Base-by-base conservation (phyloP, 1,284 basidiomycete species). In the Inonotus hispidus region DNA sequence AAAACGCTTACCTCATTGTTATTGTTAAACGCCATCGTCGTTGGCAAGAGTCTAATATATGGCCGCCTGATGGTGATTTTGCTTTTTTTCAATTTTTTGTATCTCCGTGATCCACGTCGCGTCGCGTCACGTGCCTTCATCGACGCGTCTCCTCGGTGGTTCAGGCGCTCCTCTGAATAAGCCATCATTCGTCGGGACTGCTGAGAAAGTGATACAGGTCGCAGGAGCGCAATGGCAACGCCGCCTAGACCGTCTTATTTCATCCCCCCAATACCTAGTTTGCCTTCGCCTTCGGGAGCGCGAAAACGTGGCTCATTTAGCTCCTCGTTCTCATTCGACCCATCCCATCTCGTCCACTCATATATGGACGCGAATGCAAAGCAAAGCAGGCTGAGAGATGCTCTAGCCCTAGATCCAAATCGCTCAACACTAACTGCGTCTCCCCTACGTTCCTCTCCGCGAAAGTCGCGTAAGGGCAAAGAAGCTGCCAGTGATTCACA, bases 271-370 rank as follows among this genome's bases (percentile, higher is more conserved):
- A 66, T 73, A 1, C 68, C 71, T 11, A 64, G 64, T 45, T 58
- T 74, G 19, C 70, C 71, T 2, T 74, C 75, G 7, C 74, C 80
- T 10, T 79, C 82, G 23, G 74, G 79, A 46, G 80, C 82, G 47
- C 78, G 82, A 58, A 73, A 75, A 59, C 80, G 85, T 54, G 79
- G 79, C 56, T 91, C 89, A 7, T 81, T 92, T 46, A 85, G 87
- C 67, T 87, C 87, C 13, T 89, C 89, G 3, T 93, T 92, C 75
- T 92, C 90, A 0, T 89, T 91, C 68, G 88, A 85, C 25, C 90
- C 90, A 14, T 84, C 87, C 67, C 80, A 82, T 16, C 79, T 91
- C 23, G 78, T 89, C 38, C 82, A 87, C 69, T 86, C 86, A 0
- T 84, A 85, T 65, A 74, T 82, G 53, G 83, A 82, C 61, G 79